Base-by-base conservation (phyloP, 1,284 basidiomycete species). In the Thecaphora thlaspeos region DNA sequence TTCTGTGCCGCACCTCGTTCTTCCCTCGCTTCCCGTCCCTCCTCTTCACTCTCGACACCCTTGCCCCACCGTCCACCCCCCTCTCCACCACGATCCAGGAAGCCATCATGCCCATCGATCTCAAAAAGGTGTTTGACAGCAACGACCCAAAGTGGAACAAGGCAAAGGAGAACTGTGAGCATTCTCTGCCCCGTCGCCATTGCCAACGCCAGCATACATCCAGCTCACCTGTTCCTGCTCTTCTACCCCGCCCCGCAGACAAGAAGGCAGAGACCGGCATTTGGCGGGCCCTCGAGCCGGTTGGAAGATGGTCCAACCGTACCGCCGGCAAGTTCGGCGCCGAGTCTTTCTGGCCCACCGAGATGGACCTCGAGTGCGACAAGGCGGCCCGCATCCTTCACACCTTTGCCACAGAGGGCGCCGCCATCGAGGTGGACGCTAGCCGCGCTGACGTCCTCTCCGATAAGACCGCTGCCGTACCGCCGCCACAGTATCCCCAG, bases 281-380 rank as follows among this genome's bases (percentile, higher is more conserved):
- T 19, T 71, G 69, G 66, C 56, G 59, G n/a, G 64, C 48, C 5
- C 50, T 69, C 1, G 66, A 59, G 3, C 69, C 69, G 1, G 55
- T 71, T 4, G 69, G 69, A 7, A 48, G 55, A 8, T 69, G 62
- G 57, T 52, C 61, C 38, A 72, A 73, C 46, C 51, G 52, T 9
- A 54, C 58, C 14, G 60, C 57, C 10, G 68, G 63, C 22, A 64
- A 63, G 46, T 44, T 71, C 9, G 74, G 74, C 36, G 62, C 68
- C 23, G 73, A 76, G 47, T 59, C 62, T 4, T 76, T 76, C 56
- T 76, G 69, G 65, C 74, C 74, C 14, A 73, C 65, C 0, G 48
- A 61, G 36, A 55, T 75, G 10, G 57, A 44, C 18, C 48, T 65
- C 18, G 74, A 76, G 36, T 57, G 68, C 41, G 70, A 72, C 52